Conservation (phyloP, 768 basidiomycete species). For the Glaciozyma martinii region DNA sequence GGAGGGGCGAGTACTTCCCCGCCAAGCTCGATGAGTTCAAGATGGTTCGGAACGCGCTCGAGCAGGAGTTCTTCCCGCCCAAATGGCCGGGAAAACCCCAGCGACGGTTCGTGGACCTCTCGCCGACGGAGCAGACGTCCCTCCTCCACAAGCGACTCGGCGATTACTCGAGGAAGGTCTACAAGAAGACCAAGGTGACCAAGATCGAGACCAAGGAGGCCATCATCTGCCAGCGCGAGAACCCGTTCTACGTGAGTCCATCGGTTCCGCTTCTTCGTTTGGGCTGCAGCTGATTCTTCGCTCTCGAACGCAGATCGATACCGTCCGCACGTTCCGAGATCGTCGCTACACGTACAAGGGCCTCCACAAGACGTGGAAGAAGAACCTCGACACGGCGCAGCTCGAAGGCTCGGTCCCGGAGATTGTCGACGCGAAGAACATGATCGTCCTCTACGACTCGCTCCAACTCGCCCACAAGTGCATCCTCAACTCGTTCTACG, state of each 20-base stretch:
- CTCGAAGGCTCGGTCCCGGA: constrained; percentile 67
- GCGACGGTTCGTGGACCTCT: constrained; percentile 73
- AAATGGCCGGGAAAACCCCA: constrained; percentile 62
- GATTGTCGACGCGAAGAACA: constrained; percentile 93
- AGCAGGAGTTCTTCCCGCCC: constrained; percentile 85
- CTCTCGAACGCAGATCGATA: constrained; percentile 54
- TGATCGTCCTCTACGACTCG: constrained; percentile 97
- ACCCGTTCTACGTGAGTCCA: constrained; percentile 75
- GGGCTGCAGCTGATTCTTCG: too few species aligned
- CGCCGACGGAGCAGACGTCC: constrained; percentile 76
- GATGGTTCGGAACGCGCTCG: constrained; percentile 95
- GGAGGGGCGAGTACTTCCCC: constrained; percentile 97
- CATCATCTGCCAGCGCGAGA: constrained; percentile 94
- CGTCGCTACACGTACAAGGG: constrained; percentile 99
- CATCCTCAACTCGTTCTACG: constrained; percentile 99
- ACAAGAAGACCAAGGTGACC: constrained; percentile 96
- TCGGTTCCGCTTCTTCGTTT: too few species aligned
- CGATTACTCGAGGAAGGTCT: constrained; percentile 96
- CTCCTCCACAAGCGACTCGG: constrained; percentile 92
- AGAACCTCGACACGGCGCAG: constrained; percentile 71
- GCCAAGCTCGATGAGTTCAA: constrained; percentile 95
- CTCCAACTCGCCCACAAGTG: constrained; percentile 98
- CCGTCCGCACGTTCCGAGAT: constrained; percentile 91
- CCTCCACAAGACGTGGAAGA: constrained; percentile 97
- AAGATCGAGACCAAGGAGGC: constrained; percentile 86